Conservation (phyloP, 2,329 filamentous ascomycete genomes). For the Sphaerostilbella broomeana region DNA sequence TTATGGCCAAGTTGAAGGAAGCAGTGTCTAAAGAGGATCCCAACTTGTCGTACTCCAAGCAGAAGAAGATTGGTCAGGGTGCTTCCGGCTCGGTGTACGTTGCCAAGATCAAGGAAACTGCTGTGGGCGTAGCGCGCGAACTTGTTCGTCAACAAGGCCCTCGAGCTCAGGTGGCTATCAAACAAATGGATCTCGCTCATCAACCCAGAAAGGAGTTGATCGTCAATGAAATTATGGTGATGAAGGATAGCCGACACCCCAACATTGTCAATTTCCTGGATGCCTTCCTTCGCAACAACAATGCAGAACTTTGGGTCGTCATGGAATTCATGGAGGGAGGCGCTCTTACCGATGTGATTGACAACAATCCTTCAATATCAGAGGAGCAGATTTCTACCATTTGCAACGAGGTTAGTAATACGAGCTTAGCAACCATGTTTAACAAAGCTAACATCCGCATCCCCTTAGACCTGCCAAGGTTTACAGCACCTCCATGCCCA, state of each 20-base stretch:
- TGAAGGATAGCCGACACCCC: conserved; percentile 97
- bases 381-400: conserved; percentile 98
- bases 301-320: conserved; percentile 95
- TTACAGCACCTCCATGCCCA: conserved; percentile 90
- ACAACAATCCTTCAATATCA: conserved; percentile 89
- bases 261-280: conserved; percentile 99
- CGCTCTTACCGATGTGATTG: conserved; percentile 94
- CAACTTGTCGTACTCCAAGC: conserved; percentile 92
- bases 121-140: conserved; percentile 76
- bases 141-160: conserved; percentile 72
- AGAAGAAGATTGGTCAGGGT: conserved; percentile 99
- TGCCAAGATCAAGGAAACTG: conserved; percentile 85
- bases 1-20: conserved; percentile 91
- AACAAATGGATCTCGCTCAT: conserved; percentile 98
- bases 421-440: no score
- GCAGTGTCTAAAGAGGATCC: conserved; percentile 95
- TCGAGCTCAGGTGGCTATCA: conserved; percentile 90
- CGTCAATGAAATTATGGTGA: conserved; percentile 98
- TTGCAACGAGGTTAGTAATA: conserved; percentile 74
- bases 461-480: conserved; percentile 78
- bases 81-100: conserved; percentile 98
- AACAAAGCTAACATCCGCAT: no score
- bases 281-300: conserved; percentile 91
- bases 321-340: conserved; percentile 99
- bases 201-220: conserved; percentile 97